phyloP scores from a whole-genome alignment of 768 basidiomycete species.

The Lanmaoa rubissima region DNA sequence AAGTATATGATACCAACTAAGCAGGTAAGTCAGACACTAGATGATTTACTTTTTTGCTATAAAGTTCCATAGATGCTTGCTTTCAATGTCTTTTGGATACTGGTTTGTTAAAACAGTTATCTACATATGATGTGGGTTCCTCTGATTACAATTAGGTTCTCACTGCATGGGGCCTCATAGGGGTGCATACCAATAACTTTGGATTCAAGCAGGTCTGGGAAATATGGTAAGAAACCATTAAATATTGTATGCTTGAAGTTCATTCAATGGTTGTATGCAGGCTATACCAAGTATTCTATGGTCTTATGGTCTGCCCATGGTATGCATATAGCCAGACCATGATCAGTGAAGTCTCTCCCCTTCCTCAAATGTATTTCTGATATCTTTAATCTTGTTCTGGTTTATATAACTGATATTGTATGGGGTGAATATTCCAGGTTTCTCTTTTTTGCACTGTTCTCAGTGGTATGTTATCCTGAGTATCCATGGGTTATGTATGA shows the following conservation, averaged over 20 bases:
- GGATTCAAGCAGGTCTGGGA: conserved; percentile 87
- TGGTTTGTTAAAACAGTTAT: conserved; percentile 39
- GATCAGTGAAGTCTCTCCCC: conserved; percentile 76
- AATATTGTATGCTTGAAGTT: background rate
- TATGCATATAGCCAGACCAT: conserved; percentile 81
- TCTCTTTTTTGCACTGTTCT: conserved; percentile 73
- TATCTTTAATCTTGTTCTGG: background rate
- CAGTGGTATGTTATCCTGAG: conserved; percentile 45
- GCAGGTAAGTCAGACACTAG: conserved; percentile 28
- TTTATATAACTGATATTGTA: background rate
- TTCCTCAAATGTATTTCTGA: conserved; percentile 61
- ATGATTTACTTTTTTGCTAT: background rate
- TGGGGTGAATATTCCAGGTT: conserved; percentile 41
- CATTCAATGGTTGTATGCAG: conserved; percentile 31
- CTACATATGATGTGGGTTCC: background rate
- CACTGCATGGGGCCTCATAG: conserved; percentile 73
- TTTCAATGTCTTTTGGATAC: conserved; percentile 72
- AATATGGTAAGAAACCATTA: conserved; percentile 48
- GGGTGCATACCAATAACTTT: conserved; percentile 70
- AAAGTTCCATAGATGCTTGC: conserved; percentile 53
- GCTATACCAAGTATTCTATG: conserved; percentile 70
- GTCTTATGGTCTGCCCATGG: conserved; percentile 75
- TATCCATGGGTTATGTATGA: background rate
- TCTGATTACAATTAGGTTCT: conserved; percentile 42
- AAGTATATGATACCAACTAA: conserved; percentile 63